Evolutionary conservation across 192 early-diverging fungal species (phyloP), one percentile per base, ranked within the genome.

Genomic region (Geranomyces michiganensis): DNA sequence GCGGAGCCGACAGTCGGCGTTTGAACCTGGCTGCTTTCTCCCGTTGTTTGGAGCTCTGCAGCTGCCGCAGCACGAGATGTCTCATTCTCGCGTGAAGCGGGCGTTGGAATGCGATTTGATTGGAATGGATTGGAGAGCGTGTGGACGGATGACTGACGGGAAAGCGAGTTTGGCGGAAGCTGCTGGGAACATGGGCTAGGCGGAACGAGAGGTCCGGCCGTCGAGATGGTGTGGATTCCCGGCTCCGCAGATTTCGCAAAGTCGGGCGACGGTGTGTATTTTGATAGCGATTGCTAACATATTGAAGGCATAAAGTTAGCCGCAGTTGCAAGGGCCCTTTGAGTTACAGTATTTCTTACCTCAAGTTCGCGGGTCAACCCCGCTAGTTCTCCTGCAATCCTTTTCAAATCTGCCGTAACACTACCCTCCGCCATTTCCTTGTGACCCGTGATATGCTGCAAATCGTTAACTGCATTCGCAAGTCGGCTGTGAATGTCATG

Each of bases 81-180:
- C n/a, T 41, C 62, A 29, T 64, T 41, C 5, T 64, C 62, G 1
- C 14, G 36, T 1, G 62, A n/a, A 5, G 62, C 62, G 1, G 62
- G 62, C 12, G 62, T 64, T 6, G 62, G 62, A 24, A 64, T 41
- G 7, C 62, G 62, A 21, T 41, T 27, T 5, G 58, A 19, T 32
- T 60, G 58, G 58, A 60, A 26, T 1, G 58, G 41, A 36, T 64
- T 64, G 3, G 62, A 41, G 33, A 64, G 62, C 3, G 62, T 64
- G 62, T 64, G 62, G 8, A 45, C 62, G 3, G 62, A 64, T n/a
- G 62, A 64, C 8, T 64, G 62, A 10, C 62, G 62, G 10, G 62
- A 64, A 19, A 41, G 33, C 17, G 62, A 31, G 51, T 24, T n/a
- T 24, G 51, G 4, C 4, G 51, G 51, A 8, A 14, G 21, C 51